Percentiles rank a stretch among this genome's conserved stretches.
Evolutionary conservation across 164 flowering plant species (phyloP).

Genomic region (Euptelea pleiosperma): DNA sequence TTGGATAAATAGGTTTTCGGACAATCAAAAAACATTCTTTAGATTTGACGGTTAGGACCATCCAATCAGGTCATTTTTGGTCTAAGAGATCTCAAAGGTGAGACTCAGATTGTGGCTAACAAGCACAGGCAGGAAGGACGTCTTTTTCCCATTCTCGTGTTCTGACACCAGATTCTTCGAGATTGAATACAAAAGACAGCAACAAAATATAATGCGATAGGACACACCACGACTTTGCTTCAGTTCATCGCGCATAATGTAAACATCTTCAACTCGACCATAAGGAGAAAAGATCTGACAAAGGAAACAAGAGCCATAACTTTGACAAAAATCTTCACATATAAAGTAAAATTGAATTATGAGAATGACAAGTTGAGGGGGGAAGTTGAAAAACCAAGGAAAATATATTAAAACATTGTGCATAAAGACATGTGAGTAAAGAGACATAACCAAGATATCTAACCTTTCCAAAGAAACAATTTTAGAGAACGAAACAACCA

Average conservation of each 20-base stretch:
- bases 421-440: neutral
- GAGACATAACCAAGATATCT: neutral
- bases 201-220: slow-evolving; percentile 6
- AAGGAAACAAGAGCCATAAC: neutral
- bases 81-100: no score
- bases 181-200: neutral
- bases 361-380: neutral
- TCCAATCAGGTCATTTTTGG: no score
- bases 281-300: slow-evolving; percentile 76
- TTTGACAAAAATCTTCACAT: neutral
- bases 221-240: slow-evolving; percentile 88
- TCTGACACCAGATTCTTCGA: neutral
- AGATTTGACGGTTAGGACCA: no score
- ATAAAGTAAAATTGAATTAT: neutral
- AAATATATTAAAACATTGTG: no score
- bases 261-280: slow-evolving; percentile 96
- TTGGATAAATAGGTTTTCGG: no score
- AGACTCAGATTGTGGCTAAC: no score
- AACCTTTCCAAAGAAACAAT: neutral
- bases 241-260: slow-evolving; percentile 91
- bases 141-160: neutral
- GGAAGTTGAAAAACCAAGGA: neutral
- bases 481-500: neutral
- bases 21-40: no score
- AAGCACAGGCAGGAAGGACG: neutral